phyloP scores from a whole-genome alignment of 805 yeast species.

The Candida fluviatilis region DNA sequence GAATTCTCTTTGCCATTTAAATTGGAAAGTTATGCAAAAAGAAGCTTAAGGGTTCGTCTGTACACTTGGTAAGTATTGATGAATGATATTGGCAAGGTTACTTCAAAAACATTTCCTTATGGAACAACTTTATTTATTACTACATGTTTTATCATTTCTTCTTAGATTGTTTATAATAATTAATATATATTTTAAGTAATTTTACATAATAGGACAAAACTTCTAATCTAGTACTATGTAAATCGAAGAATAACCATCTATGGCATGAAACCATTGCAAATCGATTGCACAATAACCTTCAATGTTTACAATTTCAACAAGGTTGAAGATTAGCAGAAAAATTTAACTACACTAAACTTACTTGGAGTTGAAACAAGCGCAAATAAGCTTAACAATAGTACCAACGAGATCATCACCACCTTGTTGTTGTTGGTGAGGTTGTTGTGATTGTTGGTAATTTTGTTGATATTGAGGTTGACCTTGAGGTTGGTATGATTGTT shows the following conservation, averaged over 20 bases:
- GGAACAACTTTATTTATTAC: neutral
- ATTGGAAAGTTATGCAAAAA: too few relatives aligned
- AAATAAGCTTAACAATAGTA: constrained; percentile 26
- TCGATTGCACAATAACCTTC: neutral
- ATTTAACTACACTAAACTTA: neutral
- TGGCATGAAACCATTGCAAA: too few relatives aligned
- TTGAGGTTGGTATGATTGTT: constrained; percentile 17
- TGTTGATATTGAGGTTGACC: constrained; percentile 21
- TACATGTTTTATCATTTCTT: neutral
- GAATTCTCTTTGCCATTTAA: too few relatives aligned
- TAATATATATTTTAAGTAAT: too few relatives aligned
- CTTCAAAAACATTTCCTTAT: neutral
- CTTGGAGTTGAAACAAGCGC: constrained; percentile 27
- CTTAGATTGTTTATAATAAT: neutral
- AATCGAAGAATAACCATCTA: too few relatives aligned
- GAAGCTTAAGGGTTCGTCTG: too few relatives aligned
- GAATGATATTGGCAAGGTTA: too few relatives aligned
- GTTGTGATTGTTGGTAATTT: constrained; percentile 19
- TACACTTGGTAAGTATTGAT: too few relatives aligned
- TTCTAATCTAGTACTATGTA: too few relatives aligned
- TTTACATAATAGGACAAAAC: neutral
- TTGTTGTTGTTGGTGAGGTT: constrained; percentile 12
- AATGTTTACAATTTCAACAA: too few relatives aligned
- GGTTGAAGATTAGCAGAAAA: too few relatives aligned
- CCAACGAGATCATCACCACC: constrained; percentile 20